Conservation (phyloP, 495 filamentous ascomycete species). For the Thozetella sp. region DNA sequence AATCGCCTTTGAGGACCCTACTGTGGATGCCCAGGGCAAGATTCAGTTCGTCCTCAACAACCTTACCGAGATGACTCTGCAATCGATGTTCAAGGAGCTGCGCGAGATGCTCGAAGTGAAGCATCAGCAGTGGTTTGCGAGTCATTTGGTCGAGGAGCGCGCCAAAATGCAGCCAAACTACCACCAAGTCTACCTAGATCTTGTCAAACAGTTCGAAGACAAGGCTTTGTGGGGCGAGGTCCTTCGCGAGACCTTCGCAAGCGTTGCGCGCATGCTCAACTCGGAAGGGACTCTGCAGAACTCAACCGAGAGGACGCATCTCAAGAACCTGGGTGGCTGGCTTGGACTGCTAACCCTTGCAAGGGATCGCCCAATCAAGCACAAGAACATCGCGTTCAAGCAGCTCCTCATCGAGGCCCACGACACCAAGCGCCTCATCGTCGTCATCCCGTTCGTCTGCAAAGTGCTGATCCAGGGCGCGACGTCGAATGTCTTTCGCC, state of each 20-base stretch:
- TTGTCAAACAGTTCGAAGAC: constrained; percentile 81
- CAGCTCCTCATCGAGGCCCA: constrained; percentile 91
- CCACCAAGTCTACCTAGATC: constrained; percentile 86
- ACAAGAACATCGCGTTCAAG: constrained; percentile 95
- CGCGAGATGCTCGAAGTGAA: constrained; percentile 74
- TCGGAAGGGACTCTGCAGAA: constrained; percentile 81
- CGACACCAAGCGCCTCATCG: constrained; percentile 83
- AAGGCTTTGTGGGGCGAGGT: constrained; percentile 83
- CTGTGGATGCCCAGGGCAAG: constrained; percentile 84
- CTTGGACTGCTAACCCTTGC: constrained; percentile 92
- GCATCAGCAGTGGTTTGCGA: constrained; percentile 94
- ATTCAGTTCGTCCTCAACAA: constrained; percentile 97
- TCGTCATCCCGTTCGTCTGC: constrained; percentile 96
- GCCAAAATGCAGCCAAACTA: constrained; percentile 97
- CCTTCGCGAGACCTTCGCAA: constrained; percentile 88
- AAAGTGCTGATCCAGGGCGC: constrained; percentile 85
- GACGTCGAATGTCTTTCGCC: constrained; percentile 86
- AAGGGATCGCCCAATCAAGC: constrained; percentile 92
- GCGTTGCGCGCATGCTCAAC: constrained; percentile 83
- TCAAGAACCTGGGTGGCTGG: constrained; percentile 93
- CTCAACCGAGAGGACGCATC: constrained; percentile 76
- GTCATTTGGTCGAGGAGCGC: constrained; percentile 92
- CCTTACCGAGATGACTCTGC: constrained; percentile 84
- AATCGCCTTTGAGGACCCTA: constrained; percentile 74
- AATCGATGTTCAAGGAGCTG: constrained; percentile 78